Conservation (phyloP, 1,284 basidiomycete species). For the Ustilago vetiveriae region DNA sequence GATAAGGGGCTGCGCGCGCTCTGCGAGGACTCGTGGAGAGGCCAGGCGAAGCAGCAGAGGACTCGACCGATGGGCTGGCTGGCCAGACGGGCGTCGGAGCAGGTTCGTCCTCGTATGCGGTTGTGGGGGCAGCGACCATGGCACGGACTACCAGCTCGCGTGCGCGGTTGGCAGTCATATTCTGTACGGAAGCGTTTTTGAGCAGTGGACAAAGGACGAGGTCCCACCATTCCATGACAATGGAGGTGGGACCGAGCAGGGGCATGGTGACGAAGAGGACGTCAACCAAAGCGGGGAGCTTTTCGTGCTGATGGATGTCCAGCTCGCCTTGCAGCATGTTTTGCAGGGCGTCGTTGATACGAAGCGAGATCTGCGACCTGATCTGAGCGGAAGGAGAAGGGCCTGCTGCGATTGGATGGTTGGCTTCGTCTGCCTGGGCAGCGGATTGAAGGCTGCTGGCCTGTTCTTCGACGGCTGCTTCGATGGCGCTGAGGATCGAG, state of each 20-base stretch:
- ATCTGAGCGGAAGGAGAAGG: conserved; percentile 42
- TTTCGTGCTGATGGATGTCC: conserved; percentile 31
- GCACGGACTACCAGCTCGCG: conserved; percentile 52
- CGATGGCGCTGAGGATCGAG: conserved; percentile 30
- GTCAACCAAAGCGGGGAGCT: conserved; percentile 46
- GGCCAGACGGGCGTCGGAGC: conserved; percentile 47
- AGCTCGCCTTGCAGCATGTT: conserved; percentile 44
- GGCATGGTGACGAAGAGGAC: conserved; percentile 47
- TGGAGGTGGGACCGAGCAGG: conserved; percentile 39
- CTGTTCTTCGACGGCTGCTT: conserved; percentile 30
- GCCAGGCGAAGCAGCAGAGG: conserved; percentile 3
- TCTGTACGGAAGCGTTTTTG: conserved; percentile 40
- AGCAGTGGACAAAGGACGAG: conserved; percentile 58
- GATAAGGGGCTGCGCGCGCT: conserved; percentile 49
- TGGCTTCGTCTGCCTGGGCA: conserved; percentile 30
- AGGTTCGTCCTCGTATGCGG: conserved; percentile 56
- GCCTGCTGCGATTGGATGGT: conserved; percentile 33
- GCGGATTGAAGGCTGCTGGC: conserved; percentile 15
- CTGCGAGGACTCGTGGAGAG: conserved; percentile 17
- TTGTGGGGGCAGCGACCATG: conserved; percentile 49
- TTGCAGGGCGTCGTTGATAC: conserved; percentile 45
- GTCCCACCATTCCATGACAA: conserved; percentile 64
- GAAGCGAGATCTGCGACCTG: conserved; percentile 41
- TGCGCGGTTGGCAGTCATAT: conserved; percentile 45
- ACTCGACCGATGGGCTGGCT: not conserved